Conservation (phyloP, 129 eudicot genomes). For the Heracleum sosnowskyi region DNA sequence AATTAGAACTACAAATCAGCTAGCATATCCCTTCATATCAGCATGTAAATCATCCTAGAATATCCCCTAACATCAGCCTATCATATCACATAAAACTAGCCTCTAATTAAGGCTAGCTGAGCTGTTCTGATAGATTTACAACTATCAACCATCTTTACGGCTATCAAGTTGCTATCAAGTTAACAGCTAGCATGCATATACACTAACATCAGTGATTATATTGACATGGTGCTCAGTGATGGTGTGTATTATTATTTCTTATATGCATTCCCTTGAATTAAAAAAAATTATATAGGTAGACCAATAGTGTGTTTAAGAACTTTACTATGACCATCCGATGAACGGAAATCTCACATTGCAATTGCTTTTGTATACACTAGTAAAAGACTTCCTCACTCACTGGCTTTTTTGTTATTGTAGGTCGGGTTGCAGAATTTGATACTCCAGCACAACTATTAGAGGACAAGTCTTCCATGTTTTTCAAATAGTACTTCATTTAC, state of each 20-base stretch:
- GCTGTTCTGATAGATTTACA: too few species aligned
- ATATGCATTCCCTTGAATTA: not conserved
- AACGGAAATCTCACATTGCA: not conserved
- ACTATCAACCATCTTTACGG: too few species aligned
- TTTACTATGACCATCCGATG: not conserved
- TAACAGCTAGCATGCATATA: too few species aligned
- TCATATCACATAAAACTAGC: too few species aligned
- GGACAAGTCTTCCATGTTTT: conserved; percentile 76
- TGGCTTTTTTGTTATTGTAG: conserved; percentile 30
- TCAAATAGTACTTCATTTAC: too few species aligned
- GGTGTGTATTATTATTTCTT: conserved; percentile 37
- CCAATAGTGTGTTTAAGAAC: not conserved
- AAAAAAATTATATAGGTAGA: not conserved
- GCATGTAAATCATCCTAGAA: too few species aligned
- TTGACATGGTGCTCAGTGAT: conserved; percentile 94
- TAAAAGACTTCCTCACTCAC: not conserved
- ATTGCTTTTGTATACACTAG: not conserved
- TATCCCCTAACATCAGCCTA: too few species aligned
- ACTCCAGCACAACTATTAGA: conserved; percentile 63
- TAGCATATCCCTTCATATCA: too few species aligned
- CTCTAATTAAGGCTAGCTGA: too few species aligned
- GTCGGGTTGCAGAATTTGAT: conserved; percentile 87
- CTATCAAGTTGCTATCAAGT: too few species aligned
- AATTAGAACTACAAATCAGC: too few species aligned
- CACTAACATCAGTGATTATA: too few species aligned